A percentile compares a stretch with the other conserved stretches of the same genome.
Evolutionary conservation across 768 basidiomycete species (phyloP).

Genomic region (Plicaturopsis crispa): DNA sequence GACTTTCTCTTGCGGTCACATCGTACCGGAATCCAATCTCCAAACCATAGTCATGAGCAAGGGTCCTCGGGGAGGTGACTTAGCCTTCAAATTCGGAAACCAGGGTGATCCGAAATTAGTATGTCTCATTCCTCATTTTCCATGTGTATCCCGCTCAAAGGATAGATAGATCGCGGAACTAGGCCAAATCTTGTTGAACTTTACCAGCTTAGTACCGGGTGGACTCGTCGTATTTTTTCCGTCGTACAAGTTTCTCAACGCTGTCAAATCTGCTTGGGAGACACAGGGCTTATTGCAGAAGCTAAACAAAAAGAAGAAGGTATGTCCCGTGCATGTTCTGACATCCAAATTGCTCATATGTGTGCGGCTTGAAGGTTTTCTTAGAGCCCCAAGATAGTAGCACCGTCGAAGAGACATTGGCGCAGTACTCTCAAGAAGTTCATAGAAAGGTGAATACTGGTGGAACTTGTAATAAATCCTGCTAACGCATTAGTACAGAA

Average conservation of each 20-base stretch:
- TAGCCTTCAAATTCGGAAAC: conserved; percentile 79
- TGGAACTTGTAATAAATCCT: no score
- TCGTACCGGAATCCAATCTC: conserved; percentile 77
- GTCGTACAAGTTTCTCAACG: conserved; percentile 77
- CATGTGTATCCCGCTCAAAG: conserved; percentile 1
- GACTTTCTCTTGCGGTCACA: conserved; percentile 87
- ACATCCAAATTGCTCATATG: not conserved
- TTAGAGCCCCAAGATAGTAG: conserved; percentile 73
- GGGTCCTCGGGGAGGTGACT: conserved; percentile 64
- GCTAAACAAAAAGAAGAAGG: conserved; percentile 69
- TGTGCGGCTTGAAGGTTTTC: conserved; percentile 68
- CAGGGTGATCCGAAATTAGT: conserved; percentile 62
- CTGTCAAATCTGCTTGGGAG: conserved; percentile 60
- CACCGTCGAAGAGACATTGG: conserved; percentile 68
- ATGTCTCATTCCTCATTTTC: conserved; percentile 17
- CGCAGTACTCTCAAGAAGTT: conserved; percentile 64
- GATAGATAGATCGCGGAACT: conserved; percentile 66
- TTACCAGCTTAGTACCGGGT: conserved; percentile 68
- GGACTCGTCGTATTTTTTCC: conserved; percentile 95
- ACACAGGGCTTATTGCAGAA: conserved; percentile 53
- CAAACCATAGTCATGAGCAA: conserved; percentile 65
- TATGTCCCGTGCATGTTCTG: conserved; percentile 17
- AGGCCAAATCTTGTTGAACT: conserved; percentile 78
- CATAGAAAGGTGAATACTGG: no score
- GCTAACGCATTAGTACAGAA: no score